Evolutionary conservation across 352 stramenopile genomes (phyloP).

Genomic region (Chrysophaeum taylorii): DNA sequence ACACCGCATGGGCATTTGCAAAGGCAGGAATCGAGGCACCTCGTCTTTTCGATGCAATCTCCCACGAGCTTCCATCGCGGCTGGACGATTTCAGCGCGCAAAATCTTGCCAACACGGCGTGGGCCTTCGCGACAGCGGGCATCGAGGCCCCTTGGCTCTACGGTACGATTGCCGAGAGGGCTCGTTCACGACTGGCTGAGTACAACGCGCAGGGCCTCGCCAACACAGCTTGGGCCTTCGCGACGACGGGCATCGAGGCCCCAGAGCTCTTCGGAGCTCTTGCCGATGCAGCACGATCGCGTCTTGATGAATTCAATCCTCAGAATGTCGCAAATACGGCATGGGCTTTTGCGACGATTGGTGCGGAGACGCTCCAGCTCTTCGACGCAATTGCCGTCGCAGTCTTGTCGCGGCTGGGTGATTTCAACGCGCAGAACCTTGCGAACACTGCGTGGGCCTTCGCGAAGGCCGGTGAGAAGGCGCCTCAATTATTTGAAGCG

Average conservation of each 20-base stretch:
- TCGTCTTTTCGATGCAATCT: background rate
- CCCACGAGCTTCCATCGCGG: too few species aligned
- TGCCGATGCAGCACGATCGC: constrained; percentile 26
- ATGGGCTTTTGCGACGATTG: constrained; percentile 47
- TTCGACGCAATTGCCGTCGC: background rate
- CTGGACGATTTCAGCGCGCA: too few species aligned
- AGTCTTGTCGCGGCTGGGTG: constrained; percentile 6
- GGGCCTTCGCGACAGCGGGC: too few species aligned
- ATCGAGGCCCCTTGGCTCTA: too few species aligned
- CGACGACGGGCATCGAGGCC: too few species aligned
- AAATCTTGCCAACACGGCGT: too few species aligned
- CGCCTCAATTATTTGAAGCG: constrained; percentile 35
- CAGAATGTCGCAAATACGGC: constrained; percentile 45
- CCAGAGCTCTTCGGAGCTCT: constrained; percentile 39
- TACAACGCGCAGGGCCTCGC: too few species aligned
- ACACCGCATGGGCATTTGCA: constrained; percentile 44
- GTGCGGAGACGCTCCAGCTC: too few species aligned
- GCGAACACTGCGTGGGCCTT: constrained; percentile 48
- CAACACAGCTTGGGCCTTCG: too few species aligned
- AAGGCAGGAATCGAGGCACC: constrained; percentile 3
- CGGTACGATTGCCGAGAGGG: too few species aligned
- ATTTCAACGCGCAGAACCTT: constrained; percentile 52
- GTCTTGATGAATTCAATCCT: constrained; percentile 39
- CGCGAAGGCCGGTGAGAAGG: constrained; percentile 37
- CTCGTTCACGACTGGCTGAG: too few species aligned